These are phyloP conservation scores for Leishmania gerbilli DNA, from an alignment of 208 protist species.

Conservation along the genomic window DNA sequence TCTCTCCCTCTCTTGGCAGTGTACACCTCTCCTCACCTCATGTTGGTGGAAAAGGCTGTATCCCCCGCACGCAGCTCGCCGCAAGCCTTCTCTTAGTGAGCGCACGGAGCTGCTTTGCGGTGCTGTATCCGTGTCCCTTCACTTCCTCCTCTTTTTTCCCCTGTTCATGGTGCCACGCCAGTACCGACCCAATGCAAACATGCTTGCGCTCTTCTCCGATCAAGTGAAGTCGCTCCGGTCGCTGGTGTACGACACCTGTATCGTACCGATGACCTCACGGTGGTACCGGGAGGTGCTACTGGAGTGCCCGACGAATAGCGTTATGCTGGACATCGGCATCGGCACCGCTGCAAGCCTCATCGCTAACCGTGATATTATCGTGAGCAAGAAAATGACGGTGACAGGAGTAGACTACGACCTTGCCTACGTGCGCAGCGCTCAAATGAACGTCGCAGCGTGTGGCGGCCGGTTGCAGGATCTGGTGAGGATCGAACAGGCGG, in stretches of 20 bases:
- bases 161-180: not conserved
- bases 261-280: slow-evolving; percentile 54
- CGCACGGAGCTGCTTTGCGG: not conserved
- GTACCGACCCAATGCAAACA: slow-evolving; percentile 5
- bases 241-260: slow-evolving; percentile 64
- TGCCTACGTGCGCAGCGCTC: slow-evolving; percentile 61
- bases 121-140: not conserved
- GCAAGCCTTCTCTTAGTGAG: not conserved
- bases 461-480: slow-evolving; percentile 39
- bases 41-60: not conserved
- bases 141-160: not conserved
- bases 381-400: slow-evolving; percentile 69
- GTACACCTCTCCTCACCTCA: not conserved
- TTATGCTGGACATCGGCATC: slow-evolving; percentile 80
- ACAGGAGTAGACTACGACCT: slow-evolving; percentile 75
- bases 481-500: slow-evolving; percentile 53
- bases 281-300: slow-evolving; percentile 85
- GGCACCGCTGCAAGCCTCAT: slow-evolving; percentile 80
- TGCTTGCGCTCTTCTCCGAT: slow-evolving; percentile 34
- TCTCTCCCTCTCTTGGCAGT: slow-evolving; percentile 5
- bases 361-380: slow-evolving; percentile 71
- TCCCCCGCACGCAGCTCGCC: too few relatives aligned
- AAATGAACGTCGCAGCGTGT: slow-evolving; percentile 45
- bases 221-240: slow-evolving; percentile 39
- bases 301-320: slow-evolving; percentile 52